These are phyloP conservation scores for Cercophora newfieldiana DNA, from an alignment of 495 filamentous ascomycete species.

Conservation along the genomic window DNA sequence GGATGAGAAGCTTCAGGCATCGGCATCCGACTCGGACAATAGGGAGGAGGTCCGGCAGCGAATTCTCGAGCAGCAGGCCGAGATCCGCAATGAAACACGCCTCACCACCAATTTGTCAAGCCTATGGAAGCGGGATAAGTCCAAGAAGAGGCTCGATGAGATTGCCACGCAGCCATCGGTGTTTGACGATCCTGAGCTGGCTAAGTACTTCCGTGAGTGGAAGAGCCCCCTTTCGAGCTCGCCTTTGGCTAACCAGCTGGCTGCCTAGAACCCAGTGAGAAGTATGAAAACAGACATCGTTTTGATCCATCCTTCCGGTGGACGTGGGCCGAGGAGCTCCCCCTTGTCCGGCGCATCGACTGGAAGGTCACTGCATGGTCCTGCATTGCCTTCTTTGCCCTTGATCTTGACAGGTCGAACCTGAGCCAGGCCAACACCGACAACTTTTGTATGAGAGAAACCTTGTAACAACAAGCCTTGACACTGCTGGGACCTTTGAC, in stretches of 20 bases:
- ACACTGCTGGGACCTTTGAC: not conserved
- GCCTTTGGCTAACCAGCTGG: not conserved
- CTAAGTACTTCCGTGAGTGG: not conserved
- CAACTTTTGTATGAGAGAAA: conserved; percentile 28
- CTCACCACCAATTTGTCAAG: not conserved
- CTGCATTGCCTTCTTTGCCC: conserved; percentile 79
- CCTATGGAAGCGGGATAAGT: not conserved
- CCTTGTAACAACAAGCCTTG: too few species aligned
- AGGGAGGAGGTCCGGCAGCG: not conserved
- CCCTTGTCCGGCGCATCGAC: conserved; percentile 43
- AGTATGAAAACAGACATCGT: conserved; percentile 35
- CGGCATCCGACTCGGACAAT: not conserved
- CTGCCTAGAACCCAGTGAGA: conserved; percentile 43
- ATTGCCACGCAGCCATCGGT: not conserved
- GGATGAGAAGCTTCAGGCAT: not conserved
- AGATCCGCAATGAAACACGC: not conserved
- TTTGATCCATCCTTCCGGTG: conserved; percentile 44
- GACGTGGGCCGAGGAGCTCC: conserved; percentile 45
- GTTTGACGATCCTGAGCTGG: not conserved
- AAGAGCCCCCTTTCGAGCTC: not conserved
- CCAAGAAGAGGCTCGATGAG: not conserved
- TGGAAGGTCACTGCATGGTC: conserved; percentile 55
- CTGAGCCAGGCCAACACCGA: conserved; percentile 42
- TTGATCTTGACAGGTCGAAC: conserved; percentile 80
- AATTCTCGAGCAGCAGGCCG: not conserved